phyloP scores from a whole-genome alignment of 306 rosid species.

The cucumber (Cucumis sativus) region DNA sequence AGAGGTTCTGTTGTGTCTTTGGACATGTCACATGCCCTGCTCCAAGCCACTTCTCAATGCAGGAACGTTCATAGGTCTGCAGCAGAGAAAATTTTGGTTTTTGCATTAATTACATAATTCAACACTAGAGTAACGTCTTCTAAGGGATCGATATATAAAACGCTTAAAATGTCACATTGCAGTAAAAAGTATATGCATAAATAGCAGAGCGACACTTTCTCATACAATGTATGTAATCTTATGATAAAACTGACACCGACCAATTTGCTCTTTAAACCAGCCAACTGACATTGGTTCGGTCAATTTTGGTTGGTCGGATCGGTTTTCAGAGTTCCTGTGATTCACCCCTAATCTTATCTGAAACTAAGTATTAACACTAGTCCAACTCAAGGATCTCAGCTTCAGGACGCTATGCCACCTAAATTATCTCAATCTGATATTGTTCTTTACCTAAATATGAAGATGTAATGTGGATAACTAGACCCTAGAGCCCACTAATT shows the following conservation, averaged over 20 bases:
- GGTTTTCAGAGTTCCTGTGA: no score
- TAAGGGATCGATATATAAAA: not conserved
- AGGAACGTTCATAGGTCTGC: conserved; percentile 94
- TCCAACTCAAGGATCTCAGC: not conserved
- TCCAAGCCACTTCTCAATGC: conserved; percentile 91
- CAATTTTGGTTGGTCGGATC: no score
- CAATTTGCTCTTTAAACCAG: no score
- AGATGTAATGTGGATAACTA: not conserved
- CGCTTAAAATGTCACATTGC: not conserved
- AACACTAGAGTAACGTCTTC: not conserved
- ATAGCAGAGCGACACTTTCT: not conserved
- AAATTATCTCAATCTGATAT: not conserved
- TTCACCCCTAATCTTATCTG: not conserved
- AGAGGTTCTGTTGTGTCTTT: conserved; percentile 73
- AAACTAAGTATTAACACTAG: not conserved
- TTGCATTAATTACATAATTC: not conserved
- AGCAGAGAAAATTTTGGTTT: conserved; percentile 4
- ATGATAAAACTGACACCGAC: no score
- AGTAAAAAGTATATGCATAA: not conserved
- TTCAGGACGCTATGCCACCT: not conserved
- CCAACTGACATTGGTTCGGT: no score
- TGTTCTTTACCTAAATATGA: not conserved
- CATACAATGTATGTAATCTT: not conserved
- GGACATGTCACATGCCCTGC: conserved; percentile 89
- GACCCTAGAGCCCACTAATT: not conserved